These are phyloP conservation scores for Lichtheimia ramosa DNA, from an alignment of 371 early-diverging fungal genomes.

Conservation along the genomic window DNA sequence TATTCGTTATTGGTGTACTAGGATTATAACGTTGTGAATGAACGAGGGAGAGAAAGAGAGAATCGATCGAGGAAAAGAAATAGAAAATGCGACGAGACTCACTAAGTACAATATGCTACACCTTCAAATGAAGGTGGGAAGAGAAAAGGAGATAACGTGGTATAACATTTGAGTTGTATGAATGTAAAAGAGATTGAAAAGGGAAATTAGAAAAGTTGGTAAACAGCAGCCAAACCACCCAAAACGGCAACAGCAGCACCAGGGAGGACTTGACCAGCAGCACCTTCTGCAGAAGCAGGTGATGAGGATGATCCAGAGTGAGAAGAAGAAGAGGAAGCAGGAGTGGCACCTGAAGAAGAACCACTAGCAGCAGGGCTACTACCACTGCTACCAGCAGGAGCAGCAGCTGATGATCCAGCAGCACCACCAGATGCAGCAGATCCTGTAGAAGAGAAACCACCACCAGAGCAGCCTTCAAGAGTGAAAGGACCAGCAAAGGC, in stretches of 20 bases:
- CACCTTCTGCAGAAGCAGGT: background rate
- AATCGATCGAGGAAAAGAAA: background rate
- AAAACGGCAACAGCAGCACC: background rate
- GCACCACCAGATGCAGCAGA: background rate
- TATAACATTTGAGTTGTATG: background rate
- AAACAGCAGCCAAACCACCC: slow-evolving; percentile 9
- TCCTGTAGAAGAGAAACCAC: slow-evolving; percentile 10
- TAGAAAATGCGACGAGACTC: background rate
- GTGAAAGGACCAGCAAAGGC: slow-evolving; percentile 52
- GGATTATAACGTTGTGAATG: slow-evolving; percentile 5
- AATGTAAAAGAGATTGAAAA: background rate
- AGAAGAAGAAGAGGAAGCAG: slow-evolving; percentile 2
- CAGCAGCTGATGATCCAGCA: slow-evolving; percentile 3
- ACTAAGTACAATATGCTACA: background rate
- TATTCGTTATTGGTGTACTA: slow-evolving; percentile 9
- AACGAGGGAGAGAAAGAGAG: background rate
- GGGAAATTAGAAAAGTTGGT: slow-evolving; percentile 8
- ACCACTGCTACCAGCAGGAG: slow-evolving; percentile 4
- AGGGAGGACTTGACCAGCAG: background rate
- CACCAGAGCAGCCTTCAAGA: slow-evolving; percentile 39
- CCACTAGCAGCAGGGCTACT: slow-evolving; percentile 8
- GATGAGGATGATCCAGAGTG: background rate
- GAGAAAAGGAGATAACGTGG: background rate
- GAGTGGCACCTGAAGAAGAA: slow-evolving; percentile 1
- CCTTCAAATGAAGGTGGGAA: background rate